Evolutionary conservation across 768 basidiomycete genomes (phyloP), one percentile per base, ranked within the genome.

Genomic region (Lactarius akahatsu): DNA sequence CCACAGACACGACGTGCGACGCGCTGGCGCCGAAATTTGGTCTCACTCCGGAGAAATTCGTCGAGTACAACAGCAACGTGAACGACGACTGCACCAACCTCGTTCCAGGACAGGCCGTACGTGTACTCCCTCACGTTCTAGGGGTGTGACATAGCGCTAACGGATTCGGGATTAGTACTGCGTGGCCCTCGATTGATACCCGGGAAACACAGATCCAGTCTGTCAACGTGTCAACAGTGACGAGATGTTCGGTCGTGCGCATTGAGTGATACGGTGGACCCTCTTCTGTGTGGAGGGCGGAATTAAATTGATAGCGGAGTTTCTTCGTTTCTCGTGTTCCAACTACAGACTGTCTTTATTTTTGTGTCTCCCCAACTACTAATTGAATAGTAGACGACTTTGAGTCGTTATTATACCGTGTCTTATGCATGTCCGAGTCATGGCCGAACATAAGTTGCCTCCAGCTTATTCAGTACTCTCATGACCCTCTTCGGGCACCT

Each of bases 41-140:
- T 11, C 34, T 69, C 26, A 52, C 54, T 16, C 0, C 2, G n/a
- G 7, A 0, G 9, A 1, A 26, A 3, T 69, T 69, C 30, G 55
- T 52, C 34, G 2, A 41, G 3, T 66, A 54, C 16, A 69, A 69
- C 20, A 57, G 57, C 54, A 5, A 67, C 9, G 66, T 67, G 26
- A 18, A 67, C 26, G 13, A 32, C 18, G 7, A 10, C 6, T 69
- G 68, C 40, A 8, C n/a, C 10, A 36, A 69, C 54, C 65, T 69
- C 18, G 16, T 57, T 41, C 0, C 36, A 3, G 65, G 61, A n/a
- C 3, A 45, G 2, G 10, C 36, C 18, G 68, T 69, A 36, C 28
- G 68, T 69, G 30, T 32, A 23, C 34, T 34, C 34, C 34, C 34
- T 26, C 18, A 9, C 8, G 28, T 4, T 43, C 43, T 43, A 43